Evolutionary conservation across 2,329 filamentous ascomycete genomes (phyloP).

Genomic region (Drechslerella dactyloides): DNA sequence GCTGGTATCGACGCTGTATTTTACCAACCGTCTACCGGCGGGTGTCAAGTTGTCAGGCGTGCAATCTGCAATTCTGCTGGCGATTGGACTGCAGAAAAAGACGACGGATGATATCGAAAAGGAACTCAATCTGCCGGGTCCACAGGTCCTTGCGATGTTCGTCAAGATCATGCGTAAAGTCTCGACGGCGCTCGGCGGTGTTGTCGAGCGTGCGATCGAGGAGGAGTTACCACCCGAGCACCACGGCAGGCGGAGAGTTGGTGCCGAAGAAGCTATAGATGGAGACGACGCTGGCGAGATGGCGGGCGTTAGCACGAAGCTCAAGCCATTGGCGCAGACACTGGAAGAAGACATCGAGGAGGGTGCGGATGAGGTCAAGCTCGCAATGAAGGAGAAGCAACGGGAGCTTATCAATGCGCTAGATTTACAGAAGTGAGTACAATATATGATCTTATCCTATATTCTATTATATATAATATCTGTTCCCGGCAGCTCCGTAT

Average conservation of each 20-base stretch:
- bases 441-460: too few relatives aligned
- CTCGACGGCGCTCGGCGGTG: conserved; percentile 73
- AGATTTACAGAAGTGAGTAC: conserved; percentile 84
- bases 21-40: conserved; percentile 74
- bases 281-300: conserved; percentile 74
- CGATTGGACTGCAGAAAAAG: conserved; percentile 88
- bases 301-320: conserved; percentile 65
- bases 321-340: conserved; percentile 72
- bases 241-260: conserved; percentile 55
- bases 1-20: conserved; percentile 80
- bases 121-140: conserved; percentile 75
- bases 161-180: conserved; percentile 94
- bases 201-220: conserved; percentile 76
- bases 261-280: conserved; percentile 64
- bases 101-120: conserved; percentile 78
- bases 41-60: conserved; percentile 77
- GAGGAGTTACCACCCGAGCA: conserved; percentile 68
- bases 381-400: conserved; percentile 71
- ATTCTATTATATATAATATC: conserved; percentile 12
- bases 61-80: conserved; percentile 86
- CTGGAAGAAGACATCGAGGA: conserved; percentile 84
- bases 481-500: neutral
- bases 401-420: conserved; percentile 87
- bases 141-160: conserved; percentile 93
- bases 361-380: conserved; percentile 76